Conservation (phyloP, 305 asterid species). For the Lippia alba region DNA sequence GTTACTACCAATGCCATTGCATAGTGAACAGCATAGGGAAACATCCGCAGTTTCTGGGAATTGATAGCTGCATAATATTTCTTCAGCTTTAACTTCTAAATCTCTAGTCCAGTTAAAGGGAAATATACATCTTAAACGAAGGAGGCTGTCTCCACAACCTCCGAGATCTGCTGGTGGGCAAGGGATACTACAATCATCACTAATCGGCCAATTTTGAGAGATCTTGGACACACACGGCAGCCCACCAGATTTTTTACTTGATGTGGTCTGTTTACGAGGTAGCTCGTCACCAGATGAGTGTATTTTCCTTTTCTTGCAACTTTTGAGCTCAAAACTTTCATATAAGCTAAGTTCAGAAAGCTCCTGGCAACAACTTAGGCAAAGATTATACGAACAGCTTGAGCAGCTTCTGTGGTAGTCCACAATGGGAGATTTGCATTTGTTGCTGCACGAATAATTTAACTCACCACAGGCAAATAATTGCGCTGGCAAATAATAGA, state of each 20-base stretch:
- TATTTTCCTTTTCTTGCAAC: slow-evolving; percentile 57
- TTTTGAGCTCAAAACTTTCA: slow-evolving; percentile 46
- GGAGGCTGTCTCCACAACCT: slow-evolving; percentile 77
- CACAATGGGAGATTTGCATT: slow-evolving; percentile 71
- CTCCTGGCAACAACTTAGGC: slow-evolving; percentile 84
- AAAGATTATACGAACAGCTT: slow-evolving; percentile 80
- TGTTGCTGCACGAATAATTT: slow-evolving; percentile 61
- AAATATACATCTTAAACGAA: slow-evolving; percentile 68
- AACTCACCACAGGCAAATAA: slow-evolving; percentile 33
- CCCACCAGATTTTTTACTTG: slow-evolving; percentile 46
- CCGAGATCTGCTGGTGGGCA: slow-evolving; percentile 79
- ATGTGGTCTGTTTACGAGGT: slow-evolving; percentile 38
- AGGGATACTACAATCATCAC: slow-evolving; percentile 64
- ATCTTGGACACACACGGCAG: slow-evolving; percentile 36
- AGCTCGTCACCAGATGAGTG: slow-evolving; percentile 47
- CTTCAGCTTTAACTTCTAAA: slow-evolving; percentile 76
- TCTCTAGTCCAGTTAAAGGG: slow-evolving; percentile 78
- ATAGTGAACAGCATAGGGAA: slow-evolving; percentile 57
- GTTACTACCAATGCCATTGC: slow-evolving; percentile 42
- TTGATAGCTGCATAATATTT: slow-evolving; percentile 54
- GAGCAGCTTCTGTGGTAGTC: slow-evolving; percentile 93
- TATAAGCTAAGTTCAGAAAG: slow-evolving; percentile 47
- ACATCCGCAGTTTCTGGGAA: slow-evolving; percentile 50
- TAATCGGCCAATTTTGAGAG: slow-evolving; percentile 50
- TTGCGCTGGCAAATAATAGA: too few relatives aligned